A percentile compares a stretch with the other conserved stretches of the same genome.
Conservation (phyloP, 495 filamentous ascomycete species). For the Filosporella fistucella region DNA sequence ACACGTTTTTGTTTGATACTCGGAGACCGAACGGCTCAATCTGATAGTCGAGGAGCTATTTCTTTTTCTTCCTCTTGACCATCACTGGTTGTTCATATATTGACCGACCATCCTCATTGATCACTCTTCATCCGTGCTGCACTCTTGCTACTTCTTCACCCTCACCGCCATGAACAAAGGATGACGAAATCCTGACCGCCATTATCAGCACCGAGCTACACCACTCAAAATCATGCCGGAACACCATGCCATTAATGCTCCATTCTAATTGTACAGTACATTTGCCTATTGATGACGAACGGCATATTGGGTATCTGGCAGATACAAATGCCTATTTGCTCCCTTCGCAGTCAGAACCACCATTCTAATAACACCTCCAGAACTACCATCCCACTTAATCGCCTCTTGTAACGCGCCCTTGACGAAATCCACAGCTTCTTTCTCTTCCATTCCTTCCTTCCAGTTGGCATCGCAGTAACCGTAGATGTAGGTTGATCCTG, state of each 20-base stretch:
- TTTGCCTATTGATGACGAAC: slow-evolving; percentile 29
- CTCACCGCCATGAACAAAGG: slow-evolving; percentile 13
- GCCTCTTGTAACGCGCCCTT: slow-evolving; percentile 86
- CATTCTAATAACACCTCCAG: slow-evolving; percentile 95
- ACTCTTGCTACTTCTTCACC: background rate
- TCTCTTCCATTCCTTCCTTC: slow-evolving; percentile 92
- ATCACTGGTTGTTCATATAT: background rate
- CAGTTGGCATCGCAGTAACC: slow-evolving; percentile 97
- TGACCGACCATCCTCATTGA: background rate
- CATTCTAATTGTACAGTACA: slow-evolving; percentile 20
- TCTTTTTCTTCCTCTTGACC: too few species aligned
- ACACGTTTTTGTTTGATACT: too few species aligned
- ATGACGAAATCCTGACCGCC: slow-evolving; percentile 11
- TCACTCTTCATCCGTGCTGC: background rate
- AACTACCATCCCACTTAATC: slow-evolving; percentile 99
- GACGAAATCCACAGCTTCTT: slow-evolving; percentile 88
- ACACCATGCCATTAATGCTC: slow-evolving; percentile 25
- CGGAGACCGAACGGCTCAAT: too few species aligned
- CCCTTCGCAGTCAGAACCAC: slow-evolving; percentile 87
- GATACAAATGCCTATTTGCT: slow-evolving; percentile 83
- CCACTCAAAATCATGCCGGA: slow-evolving; percentile 6
- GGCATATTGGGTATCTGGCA: slow-evolving; percentile 81
- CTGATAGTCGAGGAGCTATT: too few species aligned
- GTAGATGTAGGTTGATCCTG: slow-evolving; percentile 98
- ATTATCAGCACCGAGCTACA: slow-evolving; percentile 5